Conservation (phyloP, 192 early-diverging fungal genomes). For the Coemansia sp. region DNA sequence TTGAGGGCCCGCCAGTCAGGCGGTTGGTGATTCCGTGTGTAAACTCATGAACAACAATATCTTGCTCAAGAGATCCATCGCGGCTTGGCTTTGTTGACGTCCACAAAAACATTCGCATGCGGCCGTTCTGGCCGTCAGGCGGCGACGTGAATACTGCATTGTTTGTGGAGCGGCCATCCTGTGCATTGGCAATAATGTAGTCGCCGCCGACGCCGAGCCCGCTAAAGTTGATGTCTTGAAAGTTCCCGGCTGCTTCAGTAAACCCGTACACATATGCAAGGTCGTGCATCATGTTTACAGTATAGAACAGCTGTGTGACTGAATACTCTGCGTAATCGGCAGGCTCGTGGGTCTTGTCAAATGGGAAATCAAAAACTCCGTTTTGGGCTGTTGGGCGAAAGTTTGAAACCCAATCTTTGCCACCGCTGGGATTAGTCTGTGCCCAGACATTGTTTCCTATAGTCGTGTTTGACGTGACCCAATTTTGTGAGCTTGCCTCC, state of each 20-base stretch:
- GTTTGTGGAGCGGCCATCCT: constrained; percentile 83
- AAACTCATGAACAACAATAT: constrained; percentile 92
- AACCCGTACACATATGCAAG: constrained; percentile 89
- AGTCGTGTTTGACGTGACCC: constrained; percentile 63
- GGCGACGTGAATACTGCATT: constrained; percentile 96
- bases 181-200: constrained; percentile 85
- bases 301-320: constrained; percentile 88
- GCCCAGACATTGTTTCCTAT: constrained; percentile 92
- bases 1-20: constrained; percentile 86
- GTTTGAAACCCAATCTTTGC: constrained; percentile 70
- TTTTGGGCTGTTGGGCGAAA: constrained; percentile 67
- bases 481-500: constrained; percentile 75
- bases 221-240: constrained; percentile 85
- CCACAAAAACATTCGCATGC: constrained; percentile 96
- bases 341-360: constrained; percentile 65
- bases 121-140: constrained; percentile 81
- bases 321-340: constrained; percentile 73
- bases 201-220: constrained; percentile 78
- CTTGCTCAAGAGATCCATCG: constrained; percentile 85
- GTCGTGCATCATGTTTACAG: constrained; percentile 90
- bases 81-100: constrained; percentile 67
- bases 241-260: constrained; percentile 87
- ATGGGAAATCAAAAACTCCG: constrained; percentile 74
- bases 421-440: constrained; percentile 77
- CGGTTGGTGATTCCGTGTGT: constrained; percentile 88